A percentile compares a stretch with the other conserved stretches of the same genome.
Conservation (phyloP, 257 asterid species). For the Asclepias syriaca region DNA sequence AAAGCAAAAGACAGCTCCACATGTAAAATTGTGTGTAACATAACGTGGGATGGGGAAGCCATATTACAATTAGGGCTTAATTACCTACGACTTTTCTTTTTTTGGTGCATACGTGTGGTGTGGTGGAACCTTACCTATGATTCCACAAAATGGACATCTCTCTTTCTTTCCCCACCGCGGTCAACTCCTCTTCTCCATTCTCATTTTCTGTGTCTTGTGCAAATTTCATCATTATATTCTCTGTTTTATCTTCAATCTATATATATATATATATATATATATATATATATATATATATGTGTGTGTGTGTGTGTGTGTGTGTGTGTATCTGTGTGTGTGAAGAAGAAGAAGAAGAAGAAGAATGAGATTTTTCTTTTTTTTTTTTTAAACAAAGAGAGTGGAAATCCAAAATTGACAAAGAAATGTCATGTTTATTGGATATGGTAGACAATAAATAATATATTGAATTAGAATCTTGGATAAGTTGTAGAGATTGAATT, state of each 20-base stretch:
- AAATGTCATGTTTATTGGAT: neutral
- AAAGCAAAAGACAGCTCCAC: neutral
- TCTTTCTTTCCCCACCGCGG: neutral
- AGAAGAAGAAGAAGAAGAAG: neutral
- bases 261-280: no score
- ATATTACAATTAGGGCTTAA: no score
- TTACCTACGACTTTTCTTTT: no score
- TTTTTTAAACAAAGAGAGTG: no score
- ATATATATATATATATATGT: no score
- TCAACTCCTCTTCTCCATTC: neutral
- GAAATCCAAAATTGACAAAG: neutral
- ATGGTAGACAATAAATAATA: neutral
- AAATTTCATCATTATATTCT: no score
- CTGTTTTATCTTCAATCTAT: no score
- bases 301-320: no score
- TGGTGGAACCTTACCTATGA: conserved; percentile 21
- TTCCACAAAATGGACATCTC: conserved; percentile 11
- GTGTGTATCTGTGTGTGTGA: neutral
- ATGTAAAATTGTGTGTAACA: neutral
- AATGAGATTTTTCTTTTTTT: neutral
- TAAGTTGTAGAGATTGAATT: neutral
- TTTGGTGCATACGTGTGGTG: neutral
- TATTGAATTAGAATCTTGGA: neutral
- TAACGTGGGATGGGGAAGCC: neutral
- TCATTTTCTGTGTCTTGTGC: no score